These are phyloP conservation scores for Rhizoclosmatium globosum DNA, from an alignment of 192 early-diverging fungal species.

Conservation along the genomic window DNA sequence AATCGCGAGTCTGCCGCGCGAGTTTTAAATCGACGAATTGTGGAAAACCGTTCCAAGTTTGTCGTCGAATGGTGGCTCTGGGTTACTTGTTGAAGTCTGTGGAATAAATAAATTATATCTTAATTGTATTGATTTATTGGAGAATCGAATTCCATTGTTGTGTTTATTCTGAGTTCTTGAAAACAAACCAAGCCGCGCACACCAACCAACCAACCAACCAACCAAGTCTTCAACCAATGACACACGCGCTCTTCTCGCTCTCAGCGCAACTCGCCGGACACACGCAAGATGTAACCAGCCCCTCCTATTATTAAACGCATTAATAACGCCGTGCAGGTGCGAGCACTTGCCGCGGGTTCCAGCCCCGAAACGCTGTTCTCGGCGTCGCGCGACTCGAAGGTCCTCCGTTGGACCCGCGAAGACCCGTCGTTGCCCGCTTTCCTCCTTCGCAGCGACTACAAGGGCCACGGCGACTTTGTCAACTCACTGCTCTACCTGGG, in stretches of 20 bases:
- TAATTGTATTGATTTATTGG: too few relatives aligned
- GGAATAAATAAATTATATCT: too few relatives aligned
- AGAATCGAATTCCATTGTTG: too few relatives aligned
- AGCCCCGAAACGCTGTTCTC: constrained; percentile 70
- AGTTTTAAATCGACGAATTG: too few relatives aligned
- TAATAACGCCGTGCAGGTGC: constrained; percentile 59
- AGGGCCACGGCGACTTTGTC: constrained; percentile 82
- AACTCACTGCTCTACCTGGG: constrained; percentile 73
- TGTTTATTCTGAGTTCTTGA: too few relatives aligned
- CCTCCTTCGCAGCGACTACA: constrained; percentile 57
- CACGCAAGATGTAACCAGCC: constrained; percentile 23
- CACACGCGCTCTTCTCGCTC: constrained; percentile 2
- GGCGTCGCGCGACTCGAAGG: constrained; percentile 44
- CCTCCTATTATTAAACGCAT: background rate
- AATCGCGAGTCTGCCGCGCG: too few relatives aligned
- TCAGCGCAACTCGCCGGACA: constrained; percentile 27
- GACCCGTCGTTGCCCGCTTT: constrained; percentile 59
- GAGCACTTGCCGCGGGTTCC: constrained; percentile 63
- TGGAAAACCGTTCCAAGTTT: too few relatives aligned
- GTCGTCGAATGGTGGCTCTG: too few relatives aligned
- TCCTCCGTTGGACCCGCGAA: constrained; percentile 73
- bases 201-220: too few relatives aligned
- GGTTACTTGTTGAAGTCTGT: too few relatives aligned
- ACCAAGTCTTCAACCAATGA: background rate
- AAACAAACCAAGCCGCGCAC: too few relatives aligned